phyloP scores from a whole-genome alignment of 2,329 filamentous ascomycete species.

The Xylaria sp. region DNA sequence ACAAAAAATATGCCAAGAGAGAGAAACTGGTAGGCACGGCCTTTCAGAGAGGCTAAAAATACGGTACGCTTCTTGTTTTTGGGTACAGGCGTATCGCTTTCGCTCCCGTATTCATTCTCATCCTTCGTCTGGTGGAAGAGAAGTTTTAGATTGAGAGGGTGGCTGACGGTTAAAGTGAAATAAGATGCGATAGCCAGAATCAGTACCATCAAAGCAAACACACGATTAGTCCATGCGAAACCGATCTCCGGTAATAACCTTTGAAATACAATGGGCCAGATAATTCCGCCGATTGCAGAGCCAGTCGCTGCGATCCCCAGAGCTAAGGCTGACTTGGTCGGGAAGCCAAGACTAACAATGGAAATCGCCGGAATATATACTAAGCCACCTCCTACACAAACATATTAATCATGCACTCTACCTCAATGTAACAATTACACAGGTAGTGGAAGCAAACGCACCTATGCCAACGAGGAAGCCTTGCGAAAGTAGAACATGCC shows the following conservation, averaged over 20 bases:
- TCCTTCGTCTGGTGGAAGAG: not conserved
- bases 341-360: conserved; percentile 34
- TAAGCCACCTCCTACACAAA: conserved; percentile 23
- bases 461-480: conserved; percentile 35
- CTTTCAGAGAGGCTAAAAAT: not conserved
- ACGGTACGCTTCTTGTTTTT: not conserved
- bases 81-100: not conserved
- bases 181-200: conserved; percentile 27
- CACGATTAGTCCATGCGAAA: conserved; percentile 60
- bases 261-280: conserved; percentile 52
- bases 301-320: conserved; percentile 36
- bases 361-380: conserved; percentile 37
- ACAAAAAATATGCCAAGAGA: conserved; percentile 20
- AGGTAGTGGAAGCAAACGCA: not conserved
- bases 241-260: conserved; percentile 56
- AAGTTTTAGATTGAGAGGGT: not conserved
- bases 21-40: conserved; percentile 20
- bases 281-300: conserved; percentile 39
- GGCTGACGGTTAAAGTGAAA: not conserved
- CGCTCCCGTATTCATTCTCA: not conserved
- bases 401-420: not conserved
- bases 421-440: not conserved
- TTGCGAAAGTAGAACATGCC: conserved; percentile 29
- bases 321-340: conserved; percentile 22
- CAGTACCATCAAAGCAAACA: conserved; percentile 51